Conservation (phyloP, 257 asterid species). For the Apocynum venetum region DNA sequence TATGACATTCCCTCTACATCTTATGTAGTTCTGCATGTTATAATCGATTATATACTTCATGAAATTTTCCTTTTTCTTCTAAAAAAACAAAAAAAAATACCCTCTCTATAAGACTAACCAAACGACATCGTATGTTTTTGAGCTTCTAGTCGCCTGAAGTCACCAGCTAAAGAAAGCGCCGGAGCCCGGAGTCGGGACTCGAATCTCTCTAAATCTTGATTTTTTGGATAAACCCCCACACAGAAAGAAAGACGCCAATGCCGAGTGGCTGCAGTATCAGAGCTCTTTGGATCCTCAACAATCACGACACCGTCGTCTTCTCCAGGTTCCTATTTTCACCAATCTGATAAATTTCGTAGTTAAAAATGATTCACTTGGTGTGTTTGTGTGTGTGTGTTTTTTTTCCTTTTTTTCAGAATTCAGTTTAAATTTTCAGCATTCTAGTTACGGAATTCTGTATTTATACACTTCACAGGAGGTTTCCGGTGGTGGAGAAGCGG, state of each 20-base stretch:
- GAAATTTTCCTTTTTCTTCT: too few species aligned
- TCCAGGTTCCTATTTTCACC: conserved; percentile 46
- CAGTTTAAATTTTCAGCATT: neutral
- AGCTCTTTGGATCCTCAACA: conserved; percentile 93
- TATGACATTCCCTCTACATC: too few species aligned
- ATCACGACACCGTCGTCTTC: conserved; percentile 69
- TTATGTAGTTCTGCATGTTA: too few species aligned
- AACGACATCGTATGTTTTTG: neutral
- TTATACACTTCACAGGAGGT: conserved; percentile 45
- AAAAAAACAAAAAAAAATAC: too few species aligned
- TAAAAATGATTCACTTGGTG: neutral
- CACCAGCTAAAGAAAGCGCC: neutral
- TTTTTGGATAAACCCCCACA: neutral
- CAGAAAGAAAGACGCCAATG: conserved; percentile 34
- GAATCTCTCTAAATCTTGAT: neutral
- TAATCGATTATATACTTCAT: neutral
- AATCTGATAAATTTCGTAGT: neutral
- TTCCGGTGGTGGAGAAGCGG: conserved; percentile 92
- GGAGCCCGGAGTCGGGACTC: neutral
- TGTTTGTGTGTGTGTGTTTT: neutral
- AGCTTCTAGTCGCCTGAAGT: neutral
- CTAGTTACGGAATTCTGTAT: neutral
- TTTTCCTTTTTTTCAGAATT: neutral
- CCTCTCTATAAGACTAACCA: too few species aligned
- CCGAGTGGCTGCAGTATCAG: conserved; percentile 70